Conservation (phyloP, 306 rosid genomes). For the Leucaena leucocephala region DNA sequence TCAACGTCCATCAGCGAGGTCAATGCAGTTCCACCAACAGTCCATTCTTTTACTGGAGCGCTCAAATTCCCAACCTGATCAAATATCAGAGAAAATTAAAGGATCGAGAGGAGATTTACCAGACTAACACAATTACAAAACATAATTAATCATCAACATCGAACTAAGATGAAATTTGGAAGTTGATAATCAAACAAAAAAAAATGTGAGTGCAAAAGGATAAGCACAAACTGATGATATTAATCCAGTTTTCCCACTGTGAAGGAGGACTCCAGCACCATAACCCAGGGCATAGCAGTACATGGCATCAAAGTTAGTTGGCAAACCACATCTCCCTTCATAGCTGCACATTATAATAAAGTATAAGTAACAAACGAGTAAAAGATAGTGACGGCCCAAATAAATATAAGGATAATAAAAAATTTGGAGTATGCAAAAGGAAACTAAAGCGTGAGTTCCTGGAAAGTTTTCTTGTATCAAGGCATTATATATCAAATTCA, state of each 20-base stretch:
- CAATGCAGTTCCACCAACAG: slow-evolving; percentile 93
- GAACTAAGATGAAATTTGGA: slow-evolving; percentile 15
- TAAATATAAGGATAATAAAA: neutral
- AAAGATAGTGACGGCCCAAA: neutral
- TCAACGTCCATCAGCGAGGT: slow-evolving; percentile 92
- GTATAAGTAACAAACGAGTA: slow-evolving; percentile 52
- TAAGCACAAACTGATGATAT: slow-evolving; percentile 86
- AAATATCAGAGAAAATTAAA: slow-evolving; percentile 26
- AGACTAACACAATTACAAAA: slow-evolving; percentile 8
- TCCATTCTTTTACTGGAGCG: slow-evolving; percentile 93
- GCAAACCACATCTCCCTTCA: slow-evolving; percentile 98
- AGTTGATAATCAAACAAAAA: slow-evolving; percentile 22
- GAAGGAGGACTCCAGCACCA: slow-evolving; percentile 95
- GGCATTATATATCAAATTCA: neutral
- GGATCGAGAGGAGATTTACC: slow-evolving; percentile 36
- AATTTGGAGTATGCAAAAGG: neutral
- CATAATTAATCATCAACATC: neutral
- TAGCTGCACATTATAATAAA: slow-evolving; percentile 56
- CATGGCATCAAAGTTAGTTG: slow-evolving; percentile 91
- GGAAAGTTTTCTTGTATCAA: neutral
- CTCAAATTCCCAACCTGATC: slow-evolving; percentile 89
- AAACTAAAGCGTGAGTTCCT: neutral
- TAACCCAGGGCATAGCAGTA: slow-evolving; percentile 97
- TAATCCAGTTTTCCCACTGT: slow-evolving; percentile 84
- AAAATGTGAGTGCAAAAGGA: neutral